Conservation (phyloP, 2,329 filamentous ascomycete species). For the Plectosphaerella cucumerina region DNA sequence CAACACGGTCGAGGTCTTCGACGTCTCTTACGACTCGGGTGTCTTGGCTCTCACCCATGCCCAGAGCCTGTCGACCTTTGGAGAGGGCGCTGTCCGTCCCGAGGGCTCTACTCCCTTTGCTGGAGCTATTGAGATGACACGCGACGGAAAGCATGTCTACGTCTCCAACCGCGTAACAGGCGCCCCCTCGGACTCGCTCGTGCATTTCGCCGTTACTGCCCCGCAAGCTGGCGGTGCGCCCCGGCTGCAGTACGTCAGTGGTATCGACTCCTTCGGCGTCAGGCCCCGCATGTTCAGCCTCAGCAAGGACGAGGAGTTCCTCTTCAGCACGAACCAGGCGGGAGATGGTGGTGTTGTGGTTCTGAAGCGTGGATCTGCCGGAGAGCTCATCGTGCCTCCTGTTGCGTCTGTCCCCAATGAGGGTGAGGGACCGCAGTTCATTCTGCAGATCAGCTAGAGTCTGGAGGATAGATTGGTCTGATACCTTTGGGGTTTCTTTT, state of each 20-base stretch:
- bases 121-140: conserved; percentile 38
- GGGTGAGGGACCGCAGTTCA: conserved; percentile 24
- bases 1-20: conserved; percentile 39
- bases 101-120: conserved; percentile 29
- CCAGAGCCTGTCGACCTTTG: conserved; percentile 33
- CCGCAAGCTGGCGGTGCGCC: conserved; percentile 17
- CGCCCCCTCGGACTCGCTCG: conserved; percentile 37
- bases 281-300: conserved; percentile 44
- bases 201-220: conserved; percentile 34
- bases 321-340: conserved; percentile 45
- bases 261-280: conserved; percentile 28
- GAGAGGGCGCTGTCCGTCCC: conserved; percentile 27
- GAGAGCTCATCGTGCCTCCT: conserved; percentile 22
- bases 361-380: conserved; percentile 25
- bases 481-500: too few species aligned
- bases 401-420: conserved; percentile 18
- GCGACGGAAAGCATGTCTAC: conserved; percentile 40
- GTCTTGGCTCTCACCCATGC: conserved; percentile 28
- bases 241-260: conserved; percentile 27
- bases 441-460: conserved; percentile 22
- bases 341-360: conserved; percentile 35
- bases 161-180: conserved; percentile 45
- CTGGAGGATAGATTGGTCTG: too few species aligned
- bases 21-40: conserved; percentile 30
- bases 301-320: conserved; percentile 23